Base-by-base conservation (phyloP, 768 basidiomycete genomes). In the Phaffia australis region DNA sequence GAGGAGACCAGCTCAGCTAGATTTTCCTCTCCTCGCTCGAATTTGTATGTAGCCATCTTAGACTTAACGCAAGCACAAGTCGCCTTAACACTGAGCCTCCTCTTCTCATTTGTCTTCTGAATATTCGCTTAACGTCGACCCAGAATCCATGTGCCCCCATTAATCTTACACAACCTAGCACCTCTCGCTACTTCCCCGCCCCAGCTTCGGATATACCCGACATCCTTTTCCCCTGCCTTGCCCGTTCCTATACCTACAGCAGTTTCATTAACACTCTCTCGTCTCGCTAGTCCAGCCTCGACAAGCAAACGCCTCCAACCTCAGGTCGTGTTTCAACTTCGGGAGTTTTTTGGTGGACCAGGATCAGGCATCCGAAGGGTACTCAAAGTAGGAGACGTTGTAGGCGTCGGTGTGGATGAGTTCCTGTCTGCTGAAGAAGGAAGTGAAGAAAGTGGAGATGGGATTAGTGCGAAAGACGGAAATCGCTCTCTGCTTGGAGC, bases 201-300 rank as follows among this genome's bases (percentile, higher is more conserved):
- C 1, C 54, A 58, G 16, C 55, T 83, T 25, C 69, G 73, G 30
- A 73, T 86, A 56, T 78, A 78, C 3, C 75, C 82, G 4, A 84
- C 82, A 67, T 84, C 86, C 6, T 85, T 86, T 70, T 85, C 85
- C 0, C 60, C 63, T 3, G 46, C 60, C 14, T 76, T 78, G 6
- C 76, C 78, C 63, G 85, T 85, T 32, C 75, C 80, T 9, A 78
- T 91, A 32, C 89, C 90, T 2, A 82, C 76, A 23, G 91, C 90
- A 8, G 79, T 78, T 62, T 78, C 82, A 1, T 77, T 93, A 25
- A 87, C 86, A 0, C 79, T 95, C 60, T 87, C 89, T 1, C 83
- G 88, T n/a, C 79, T 95, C 8, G 83, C 87, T 0, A 88, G 89
- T 0, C 85, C 88, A 0, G 76, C 84, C 63, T 84, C 87, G 1